A percentile compares a stretch with the other conserved stretches of the same genome.
Conservation (phyloP, 257 asterid species). For the Gardenia jasminoides region DNA sequence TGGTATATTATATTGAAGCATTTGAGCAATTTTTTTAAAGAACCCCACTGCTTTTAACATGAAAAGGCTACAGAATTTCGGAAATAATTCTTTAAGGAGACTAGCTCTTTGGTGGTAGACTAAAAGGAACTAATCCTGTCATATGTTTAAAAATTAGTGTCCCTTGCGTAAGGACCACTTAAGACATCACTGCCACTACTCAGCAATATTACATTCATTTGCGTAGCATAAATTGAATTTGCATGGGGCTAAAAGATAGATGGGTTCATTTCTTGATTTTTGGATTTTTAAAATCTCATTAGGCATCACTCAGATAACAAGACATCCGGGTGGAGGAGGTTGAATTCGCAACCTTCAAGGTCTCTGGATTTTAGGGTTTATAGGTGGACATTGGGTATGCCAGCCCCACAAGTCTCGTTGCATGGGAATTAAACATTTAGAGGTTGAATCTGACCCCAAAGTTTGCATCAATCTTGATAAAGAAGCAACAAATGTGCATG, state of each 20-base stretch:
- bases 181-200: neutral
- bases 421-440: too few species aligned
- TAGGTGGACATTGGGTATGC: too few species aligned
- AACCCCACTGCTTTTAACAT: neutral
- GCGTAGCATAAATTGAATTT: too few species aligned
- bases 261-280: neutral
- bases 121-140: neutral
- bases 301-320: neutral
- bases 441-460: too few species aligned
- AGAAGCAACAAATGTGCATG: too few species aligned
- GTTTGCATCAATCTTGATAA: too few species aligned
- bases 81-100: neutral
- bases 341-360: too few species aligned
- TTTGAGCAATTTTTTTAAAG: neutral
- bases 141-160: neutral
- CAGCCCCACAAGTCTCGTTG: too few species aligned
- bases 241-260: neutral
- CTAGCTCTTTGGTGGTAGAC: neutral
- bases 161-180: neutral
- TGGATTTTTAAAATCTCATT: neutral
- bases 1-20: neutral
- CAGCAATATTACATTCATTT: too few species aligned
- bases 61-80: neutral
- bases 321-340: too few species aligned
- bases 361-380: too few species aligned